Base-by-base conservation (phyloP, 2,329 filamentous ascomycete genomes). In the Phymatotrichopsis omnivora region DNA sequence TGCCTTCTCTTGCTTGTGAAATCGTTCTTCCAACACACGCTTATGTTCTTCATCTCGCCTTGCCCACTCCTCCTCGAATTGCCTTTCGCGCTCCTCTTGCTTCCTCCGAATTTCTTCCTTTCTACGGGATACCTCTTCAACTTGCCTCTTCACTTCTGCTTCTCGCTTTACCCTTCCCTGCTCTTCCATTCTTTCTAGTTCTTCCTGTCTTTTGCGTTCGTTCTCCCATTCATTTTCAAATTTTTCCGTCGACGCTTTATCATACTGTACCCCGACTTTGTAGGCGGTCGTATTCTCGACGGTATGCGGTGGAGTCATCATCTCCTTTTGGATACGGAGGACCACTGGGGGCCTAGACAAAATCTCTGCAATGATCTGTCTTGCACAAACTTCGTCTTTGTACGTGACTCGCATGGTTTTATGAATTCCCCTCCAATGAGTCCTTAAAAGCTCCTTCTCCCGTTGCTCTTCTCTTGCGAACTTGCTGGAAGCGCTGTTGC, bases 201-300 rank as follows among this genome's bases (percentile, higher is more conserved):
- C n/a, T n/a, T n/a, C n/a, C n/a, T n/a, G n/a, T n/a, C n/a, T n/a
- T n/a, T n/a, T n/a, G n/a, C n/a, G n/a, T 42, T 31, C 20, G 23
- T 32, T 20, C 31, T 30, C 27, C 42, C 31, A 14, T 47, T 11
- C 5, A 25, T 33, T 23, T 16, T 23, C 23, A 41, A 42, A 20
- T 47, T 28, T n/a, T 42, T 42, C 27, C 33, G 11, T 7, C 42
- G 38, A 10, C 31, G 44, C 20, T 37, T 22, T 17, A 30, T 42
- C 47, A n/a, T 41, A 42, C 10, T 42, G 31, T 27, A 46, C 46
- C 12, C 36, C 27, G 20, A 17, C 20, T 12, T 12, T 30, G 5
- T 42, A 42, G n/a, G 47, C 47, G 14, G 36, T 49, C 8, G 47
- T 49, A 7, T 16, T 23, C 10, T 45, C 42, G 24, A 45, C 31